Conservation (phyloP, 179 eudicot species). For the Actinidia chinensis region DNA sequence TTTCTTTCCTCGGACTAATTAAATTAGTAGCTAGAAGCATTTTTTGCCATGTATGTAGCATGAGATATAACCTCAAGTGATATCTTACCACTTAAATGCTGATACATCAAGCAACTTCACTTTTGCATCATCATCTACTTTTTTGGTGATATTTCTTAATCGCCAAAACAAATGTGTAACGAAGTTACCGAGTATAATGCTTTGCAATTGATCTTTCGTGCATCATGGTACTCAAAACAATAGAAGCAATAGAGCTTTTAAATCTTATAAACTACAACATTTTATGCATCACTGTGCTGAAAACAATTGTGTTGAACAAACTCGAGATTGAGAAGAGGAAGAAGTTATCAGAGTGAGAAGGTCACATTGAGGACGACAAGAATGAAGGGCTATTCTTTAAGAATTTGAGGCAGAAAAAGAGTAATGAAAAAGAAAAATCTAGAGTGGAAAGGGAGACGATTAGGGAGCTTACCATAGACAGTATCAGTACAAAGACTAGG, state of each 20-base stretch:
- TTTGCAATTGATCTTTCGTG: neutral
- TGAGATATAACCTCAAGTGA: conserved; percentile 53
- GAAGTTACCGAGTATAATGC: conserved; percentile 24
- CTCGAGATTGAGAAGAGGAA: conserved; percentile 57
- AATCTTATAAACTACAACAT: neutral
- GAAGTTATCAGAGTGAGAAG: conserved; percentile 62
- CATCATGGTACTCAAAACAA: neutral
- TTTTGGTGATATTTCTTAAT: conserved; percentile 35
- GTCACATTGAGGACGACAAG: conserved; percentile 46
- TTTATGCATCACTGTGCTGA: too few relatives aligned
- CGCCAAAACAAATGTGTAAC: conserved; percentile 33
- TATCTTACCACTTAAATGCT: conserved; percentile 44
- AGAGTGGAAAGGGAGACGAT: conserved; percentile 57
- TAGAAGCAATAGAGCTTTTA: neutral
- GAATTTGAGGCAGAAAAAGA: conserved; percentile 44
- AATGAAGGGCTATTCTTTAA: conserved; percentile 87
- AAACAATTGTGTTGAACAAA: conserved; percentile 31
- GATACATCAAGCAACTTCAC: conserved; percentile 56
- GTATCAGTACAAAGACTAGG: conserved; percentile 55
- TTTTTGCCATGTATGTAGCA: conserved; percentile 34
- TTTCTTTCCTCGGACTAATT: neutral
- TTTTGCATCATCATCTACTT: conserved; percentile 47
- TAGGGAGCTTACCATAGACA: conserved; percentile 40
- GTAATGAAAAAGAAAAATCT: conserved; percentile 47
- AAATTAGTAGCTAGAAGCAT: neutral